Conservation (phyloP, 169 alveolate genomes). For the Plasmodium cynomolgi region DNA sequence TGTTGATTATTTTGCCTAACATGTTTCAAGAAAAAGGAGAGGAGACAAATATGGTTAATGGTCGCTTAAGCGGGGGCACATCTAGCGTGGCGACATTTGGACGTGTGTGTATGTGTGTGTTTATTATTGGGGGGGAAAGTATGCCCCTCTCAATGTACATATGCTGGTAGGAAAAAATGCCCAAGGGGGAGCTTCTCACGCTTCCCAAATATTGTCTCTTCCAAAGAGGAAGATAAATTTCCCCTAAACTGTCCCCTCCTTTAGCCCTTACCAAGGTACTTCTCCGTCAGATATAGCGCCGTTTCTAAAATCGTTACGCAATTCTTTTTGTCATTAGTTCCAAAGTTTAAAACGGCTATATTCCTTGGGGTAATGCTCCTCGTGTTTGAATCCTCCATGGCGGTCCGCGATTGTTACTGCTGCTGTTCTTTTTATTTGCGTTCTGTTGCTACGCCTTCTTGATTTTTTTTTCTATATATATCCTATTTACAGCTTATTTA, state of each 20-base stretch:
- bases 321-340: conserved; percentile 45
- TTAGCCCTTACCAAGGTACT: conserved; percentile 37
- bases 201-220: neutral
- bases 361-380: conserved; percentile 7
- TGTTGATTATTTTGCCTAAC: conserved; percentile 48
- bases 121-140: neutral
- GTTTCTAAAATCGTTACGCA: conserved; percentile 49
- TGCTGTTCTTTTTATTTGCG: neutral
- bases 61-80: neutral
- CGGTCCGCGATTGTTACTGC: neutral
- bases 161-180: neutral
- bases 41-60: neutral
- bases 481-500: neutral
- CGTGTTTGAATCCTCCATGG: neutral
- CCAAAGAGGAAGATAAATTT: neutral
- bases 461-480: neutral
- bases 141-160: neutral
- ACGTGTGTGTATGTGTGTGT: neutral
- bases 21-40: neutral
- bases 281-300: conserved; percentile 35
- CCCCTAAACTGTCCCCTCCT: neutral
- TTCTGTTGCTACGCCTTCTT: neutral
- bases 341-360: conserved; percentile 48
- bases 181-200: neutral
- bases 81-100: neutral